A percentile compares a stretch with the other conserved stretches of the same genome.
These are phyloP conservation scores for Starmera caribaea DNA, from an alignment of 805 yeast genomes.

Conservation along the genomic window DNA sequence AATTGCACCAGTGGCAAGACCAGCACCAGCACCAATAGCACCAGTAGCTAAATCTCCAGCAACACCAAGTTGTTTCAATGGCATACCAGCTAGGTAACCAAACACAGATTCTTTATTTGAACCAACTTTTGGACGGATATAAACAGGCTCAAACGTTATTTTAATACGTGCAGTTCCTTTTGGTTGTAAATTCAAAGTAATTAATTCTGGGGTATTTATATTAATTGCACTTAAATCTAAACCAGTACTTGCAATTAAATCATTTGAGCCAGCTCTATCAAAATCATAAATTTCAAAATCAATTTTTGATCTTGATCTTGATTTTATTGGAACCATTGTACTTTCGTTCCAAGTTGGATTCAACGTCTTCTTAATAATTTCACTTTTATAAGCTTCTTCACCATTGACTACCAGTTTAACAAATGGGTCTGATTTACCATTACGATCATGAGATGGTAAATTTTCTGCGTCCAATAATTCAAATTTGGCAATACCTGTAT, in stretches of 20 bases:
- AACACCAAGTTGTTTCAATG: constrained; percentile 36
- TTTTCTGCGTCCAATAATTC: constrained; percentile 47
- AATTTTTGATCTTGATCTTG: constrained; percentile 47
- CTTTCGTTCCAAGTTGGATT: constrained; percentile 73
- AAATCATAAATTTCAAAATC: constrained; percentile 53
- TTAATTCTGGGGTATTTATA: constrained; percentile 34
- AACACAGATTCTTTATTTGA: constrained; percentile 30
- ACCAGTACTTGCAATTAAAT: constrained; percentile 41
- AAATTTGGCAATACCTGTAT: constrained; percentile 55
- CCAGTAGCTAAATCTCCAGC: constrained; percentile 32
- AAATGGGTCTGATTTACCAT: constrained; percentile 74
- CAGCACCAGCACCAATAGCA: constrained; percentile 30
- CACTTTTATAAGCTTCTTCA: constrained; percentile 44
- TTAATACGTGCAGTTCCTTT: constrained; percentile 51
- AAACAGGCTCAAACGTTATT: constrained; percentile 53
- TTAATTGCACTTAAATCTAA: constrained; percentile 41
- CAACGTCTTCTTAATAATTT: constrained; percentile 53
- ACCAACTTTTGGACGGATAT: constrained; percentile 50
- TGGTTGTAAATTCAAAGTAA: constrained; percentile 46
- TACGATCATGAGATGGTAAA: constrained; percentile 52
- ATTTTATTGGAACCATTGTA: constrained; percentile 47
- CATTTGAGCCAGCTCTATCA: constrained; percentile 70
- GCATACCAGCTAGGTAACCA: constrained; percentile 31
- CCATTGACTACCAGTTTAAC: constrained; percentile 45
- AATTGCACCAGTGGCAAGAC: constrained; percentile 28